phyloP scores from a whole-genome alignment of 2,329 filamentous ascomycete species.

The Cercospora sp. region DNA sequence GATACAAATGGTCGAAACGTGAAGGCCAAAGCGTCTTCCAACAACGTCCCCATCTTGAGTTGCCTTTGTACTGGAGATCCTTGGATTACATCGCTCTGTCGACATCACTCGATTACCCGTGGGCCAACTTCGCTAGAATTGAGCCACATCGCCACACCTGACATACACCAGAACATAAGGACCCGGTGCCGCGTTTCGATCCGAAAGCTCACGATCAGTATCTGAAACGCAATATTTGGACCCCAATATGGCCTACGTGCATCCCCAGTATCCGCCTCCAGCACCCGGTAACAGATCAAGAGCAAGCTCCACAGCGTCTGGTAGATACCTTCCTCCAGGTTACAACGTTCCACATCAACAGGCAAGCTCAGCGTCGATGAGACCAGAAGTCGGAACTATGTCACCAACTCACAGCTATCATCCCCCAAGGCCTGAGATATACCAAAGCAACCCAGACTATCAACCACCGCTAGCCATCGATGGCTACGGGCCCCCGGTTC shows the following conservation, averaged over 20 bases:
- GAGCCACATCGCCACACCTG: not conserved
- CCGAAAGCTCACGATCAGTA: slow-evolving; percentile 1
- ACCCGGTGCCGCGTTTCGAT: not conserved
- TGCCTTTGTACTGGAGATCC: not conserved
- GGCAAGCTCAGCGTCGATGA: not conserved
- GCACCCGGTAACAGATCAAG: slow-evolving; percentile 2
- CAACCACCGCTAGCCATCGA: slow-evolving; percentile 14
- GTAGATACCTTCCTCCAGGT: slow-evolving; percentile 14
- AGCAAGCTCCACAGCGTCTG: slow-evolving; percentile 15
- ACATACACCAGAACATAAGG: not conserved
- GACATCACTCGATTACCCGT: not conserved
- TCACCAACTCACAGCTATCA: slow-evolving; percentile 4
- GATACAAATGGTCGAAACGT: not conserved
- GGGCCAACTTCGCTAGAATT: not conserved
- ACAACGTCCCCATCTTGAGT: not conserved
- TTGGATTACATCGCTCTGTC: slow-evolving; percentile 8
- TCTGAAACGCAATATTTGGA: slow-evolving; percentile 6
- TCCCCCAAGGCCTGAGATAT: slow-evolving; percentile 10
- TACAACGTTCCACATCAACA: slow-evolving; percentile 3
- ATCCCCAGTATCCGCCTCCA: slow-evolving; percentile 7
- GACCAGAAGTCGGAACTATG: slow-evolving; percentile 2
- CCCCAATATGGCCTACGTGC: slow-evolving; percentile 3
- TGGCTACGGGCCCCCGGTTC: slow-evolving; percentile 4
- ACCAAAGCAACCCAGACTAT: slow-evolving; percentile 10
- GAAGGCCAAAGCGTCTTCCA: not conserved